A percentile compares a stretch with the other conserved stretches of the same genome.
phyloP scores from a whole-genome alignment of 176 grass and related monocot species.

The Triticum timopheevii region DNA sequence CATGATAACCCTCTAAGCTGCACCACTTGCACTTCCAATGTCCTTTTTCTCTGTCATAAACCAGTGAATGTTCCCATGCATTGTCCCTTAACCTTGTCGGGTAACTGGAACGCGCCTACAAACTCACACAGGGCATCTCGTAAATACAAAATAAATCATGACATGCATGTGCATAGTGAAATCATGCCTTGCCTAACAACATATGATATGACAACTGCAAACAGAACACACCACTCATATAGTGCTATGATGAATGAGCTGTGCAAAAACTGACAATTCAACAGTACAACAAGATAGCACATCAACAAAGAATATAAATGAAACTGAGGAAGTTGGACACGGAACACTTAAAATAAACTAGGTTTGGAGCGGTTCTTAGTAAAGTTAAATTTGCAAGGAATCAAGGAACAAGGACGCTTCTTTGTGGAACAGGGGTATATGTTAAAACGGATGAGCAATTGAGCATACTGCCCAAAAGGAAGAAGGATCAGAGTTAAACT shows the following conservation, averaged over 20 bases:
- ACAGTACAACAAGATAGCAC: constrained; percentile 6
- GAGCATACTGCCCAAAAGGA: neutral
- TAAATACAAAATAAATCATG: constrained; percentile 25
- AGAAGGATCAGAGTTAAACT: neutral
- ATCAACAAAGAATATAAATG: neutral
- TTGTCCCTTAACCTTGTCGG: constrained; percentile 9
- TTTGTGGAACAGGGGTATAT: neutral
- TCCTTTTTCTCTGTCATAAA: constrained; percentile 42
- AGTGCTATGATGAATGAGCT: neutral
- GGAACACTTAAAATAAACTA: constrained; percentile 13
- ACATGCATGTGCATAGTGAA: neutral
- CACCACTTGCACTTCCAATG: constrained; percentile 55
- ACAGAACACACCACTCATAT: neutral
- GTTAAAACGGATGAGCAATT: neutral
- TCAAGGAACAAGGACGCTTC: neutral
- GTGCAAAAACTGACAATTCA: neutral
- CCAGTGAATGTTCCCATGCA: constrained; percentile 48
- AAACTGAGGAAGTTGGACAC: constrained; percentile 3
- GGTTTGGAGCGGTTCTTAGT: neutral
- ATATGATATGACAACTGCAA: neutral
- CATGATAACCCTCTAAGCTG: constrained; percentile 42
- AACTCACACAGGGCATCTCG: neutral
- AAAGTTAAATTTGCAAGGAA: constrained; percentile 10
- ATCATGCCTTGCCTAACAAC: constrained; percentile 5
- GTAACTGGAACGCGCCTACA: constrained; percentile 24